A percentile compares a stretch with the other conserved stretches of the same genome.
These are phyloP conservation scores for Phoma herbarum DNA, from an alignment of 2,329 filamentous ascomycete genomes.

Conservation along the genomic window DNA sequence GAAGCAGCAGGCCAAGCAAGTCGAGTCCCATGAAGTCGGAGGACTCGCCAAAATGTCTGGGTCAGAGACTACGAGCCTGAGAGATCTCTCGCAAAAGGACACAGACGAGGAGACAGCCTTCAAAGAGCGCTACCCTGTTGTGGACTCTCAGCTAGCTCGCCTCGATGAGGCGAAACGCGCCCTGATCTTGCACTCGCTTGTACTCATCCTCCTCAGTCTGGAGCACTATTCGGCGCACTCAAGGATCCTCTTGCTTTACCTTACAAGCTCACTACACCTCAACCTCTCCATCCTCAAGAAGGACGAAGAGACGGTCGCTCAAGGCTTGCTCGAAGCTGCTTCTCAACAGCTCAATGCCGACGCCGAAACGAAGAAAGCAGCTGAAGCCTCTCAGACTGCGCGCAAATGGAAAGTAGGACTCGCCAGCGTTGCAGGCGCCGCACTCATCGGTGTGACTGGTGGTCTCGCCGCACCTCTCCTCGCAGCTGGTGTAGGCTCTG, in stretches of 20 bases:
- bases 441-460: constrained; percentile 82
- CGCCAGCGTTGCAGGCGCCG: constrained; percentile 86
- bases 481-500: constrained; percentile 78
- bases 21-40: constrained; percentile 34
- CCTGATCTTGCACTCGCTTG: constrained; percentile 74
- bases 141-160: constrained; percentile 60
- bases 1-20: constrained; percentile 39
- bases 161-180: constrained; percentile 69
- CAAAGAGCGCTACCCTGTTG: constrained; percentile 52
- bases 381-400: constrained; percentile 70
- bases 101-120: constrained; percentile 52
- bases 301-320: constrained; percentile 78
- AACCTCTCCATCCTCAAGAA: constrained; percentile 70
- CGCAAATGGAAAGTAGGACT: constrained; percentile 84
- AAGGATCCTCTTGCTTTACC: constrained; percentile 72
- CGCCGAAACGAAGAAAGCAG: constrained; percentile 76
- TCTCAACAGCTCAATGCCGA: constrained; percentile 76
- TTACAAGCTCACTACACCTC: constrained; percentile 76
- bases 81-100: constrained; percentile 36
- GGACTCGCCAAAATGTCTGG: constrained; percentile 42
- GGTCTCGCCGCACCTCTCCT: constrained; percentile 80
- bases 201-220: constrained; percentile 77
- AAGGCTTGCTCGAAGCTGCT: constrained; percentile 76
- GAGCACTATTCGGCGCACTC: constrained; percentile 81
- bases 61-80: constrained; percentile 37